Percentiles rank a stretch among this genome's conserved stretches.
Conservation (phyloP, 1,284 basidiomycete genomes). For the Ustilago trichophora region DNA sequence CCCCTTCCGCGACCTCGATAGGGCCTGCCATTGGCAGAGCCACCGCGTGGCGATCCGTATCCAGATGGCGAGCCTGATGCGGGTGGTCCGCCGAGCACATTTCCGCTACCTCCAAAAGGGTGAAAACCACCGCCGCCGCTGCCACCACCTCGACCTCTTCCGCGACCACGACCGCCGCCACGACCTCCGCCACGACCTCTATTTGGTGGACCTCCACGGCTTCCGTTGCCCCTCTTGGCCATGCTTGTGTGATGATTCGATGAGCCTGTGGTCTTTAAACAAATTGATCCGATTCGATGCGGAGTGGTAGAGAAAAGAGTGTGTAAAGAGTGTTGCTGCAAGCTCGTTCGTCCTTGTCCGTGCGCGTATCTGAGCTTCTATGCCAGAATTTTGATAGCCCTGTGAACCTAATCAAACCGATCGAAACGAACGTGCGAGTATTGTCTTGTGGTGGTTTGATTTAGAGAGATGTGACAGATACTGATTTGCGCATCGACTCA, state of each 20-base stretch:
- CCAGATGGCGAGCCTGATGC: constrained; percentile 13
- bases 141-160: constrained; percentile 6
- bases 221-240: constrained; percentile 33
- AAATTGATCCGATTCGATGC: too few species aligned
- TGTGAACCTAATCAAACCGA: too few species aligned
- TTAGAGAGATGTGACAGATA: too few species aligned
- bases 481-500: not conserved
- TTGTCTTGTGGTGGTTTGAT: too few species aligned
- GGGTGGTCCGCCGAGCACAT: constrained; percentile 12
- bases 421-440: too few species aligned
- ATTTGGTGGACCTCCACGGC: constrained; percentile 3
- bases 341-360: not conserved
- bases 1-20: constrained; percentile 35
- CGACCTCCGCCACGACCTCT: constrained; percentile 12
- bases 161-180: constrained; percentile 20
- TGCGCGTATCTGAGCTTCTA: not conserved
- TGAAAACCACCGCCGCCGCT: constrained; percentile 15
- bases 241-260: constrained; percentile 4
- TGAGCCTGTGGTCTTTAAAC: too few species aligned
- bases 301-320: too few species aligned
- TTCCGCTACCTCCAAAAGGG: constrained; percentile 28
- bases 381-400: not conserved
- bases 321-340: not conserved
- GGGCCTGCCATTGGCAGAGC: constrained; percentile 14
- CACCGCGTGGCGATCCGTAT: constrained; percentile 30